Base-by-base conservation (phyloP, 129 eudicot genomes). In the Chrysanthemum lavandulifolium region DNA sequence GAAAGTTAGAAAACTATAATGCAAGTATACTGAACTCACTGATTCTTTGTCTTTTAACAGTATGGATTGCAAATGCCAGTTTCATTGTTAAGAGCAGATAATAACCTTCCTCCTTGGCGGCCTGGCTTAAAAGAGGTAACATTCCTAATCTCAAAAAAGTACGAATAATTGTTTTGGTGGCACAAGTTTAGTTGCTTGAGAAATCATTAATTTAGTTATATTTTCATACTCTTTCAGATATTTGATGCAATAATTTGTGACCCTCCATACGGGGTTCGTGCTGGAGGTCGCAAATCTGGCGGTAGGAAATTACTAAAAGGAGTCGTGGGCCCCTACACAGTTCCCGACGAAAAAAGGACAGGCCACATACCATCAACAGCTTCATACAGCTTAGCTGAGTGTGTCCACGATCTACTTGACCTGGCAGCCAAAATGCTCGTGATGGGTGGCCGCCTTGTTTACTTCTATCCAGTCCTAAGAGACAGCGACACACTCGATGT, bases 51-150 rank as follows among this genome's bases (percentile, higher is more conserved):
- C 13, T 27, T 71, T 65, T 13, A 36, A 69, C 88, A 94, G 97
- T 94, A 94, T 54, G 96, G 99, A 65, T 78, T 94, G 80, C 96
- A 85, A 27, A 81, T 81, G 87, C 97, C 99, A 8, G 55, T 94
- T 67, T 79, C 93, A 48, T 74, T 94, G 15, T 71, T 94, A 72
- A 82, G 97, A 84, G 99, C 99, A 65, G 99, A 94, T 76, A 94
- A 90, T 80, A 94, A 94, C 76, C 99, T 94, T 82, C 99, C 99
- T 77, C 99, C 97, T 23, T 94, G 99, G 96, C 99, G 94, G 47
- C 55, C 96, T 18, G 96, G 91, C 36, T 76, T 94, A 68, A 78
- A 82, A 78, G 99, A 94, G 96, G 97, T 94, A 82, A 68, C 15
- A 5, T 76, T 18, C n/a, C 61, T 51, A 60, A 43, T 10, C 13